Evolutionary conservation across 352 stramenopile genomes (phyloP), one percentile per base, ranked within the genome.

Genomic region (Aphanomyces invadans): DNA sequence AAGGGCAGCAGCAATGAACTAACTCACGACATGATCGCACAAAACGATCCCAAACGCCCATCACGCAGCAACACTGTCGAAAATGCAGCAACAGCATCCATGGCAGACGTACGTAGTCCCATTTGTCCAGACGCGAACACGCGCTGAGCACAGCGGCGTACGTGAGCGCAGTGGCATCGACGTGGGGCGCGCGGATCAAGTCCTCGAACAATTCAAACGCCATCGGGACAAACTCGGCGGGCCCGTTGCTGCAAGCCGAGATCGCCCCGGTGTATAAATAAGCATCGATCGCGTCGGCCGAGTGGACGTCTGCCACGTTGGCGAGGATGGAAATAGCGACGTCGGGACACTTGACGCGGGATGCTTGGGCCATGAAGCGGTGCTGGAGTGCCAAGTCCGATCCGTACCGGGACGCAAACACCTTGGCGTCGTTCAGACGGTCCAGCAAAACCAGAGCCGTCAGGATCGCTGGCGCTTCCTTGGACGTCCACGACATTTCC

Each of bases 211-310:
- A 66, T 15, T 83, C 73, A n/a, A 90, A 71, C 7, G 81, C 81
- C 63, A 71, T 73, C 0, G 77, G 67, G 44, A 89, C 70, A 51
- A 86, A 76, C 23, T 72, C 72, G 26, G 71, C 76, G 9, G 69
- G 70, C 21, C 79, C 80, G 49, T 82, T 82, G 11, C 81, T 82
- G 39, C 83, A 94, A 28, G 83, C 83, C 70, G 89, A 79, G 64
- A 94, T 94, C 29, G 79, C 80, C 61, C 80, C 88, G 26, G 81
- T 91, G 75, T 87, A 94, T 31, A 79, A 89, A 31, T 89, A 70
- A 9, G 89, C 79, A 69, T 91, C 81, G 33, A 67, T 49, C 7
- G 29, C 42, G 19, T 52, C n/a, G 31, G 32, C 39, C 29, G 25
- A 19, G 29, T 57, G 49, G n/a, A 11, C 12, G 32, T 67, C 39